Percentiles rank a stretch among this genome's conserved stretches.
phyloP scores from a whole-genome alignment of 495 filamentous ascomycete species.

The Hypoxylon trugodes region DNA sequence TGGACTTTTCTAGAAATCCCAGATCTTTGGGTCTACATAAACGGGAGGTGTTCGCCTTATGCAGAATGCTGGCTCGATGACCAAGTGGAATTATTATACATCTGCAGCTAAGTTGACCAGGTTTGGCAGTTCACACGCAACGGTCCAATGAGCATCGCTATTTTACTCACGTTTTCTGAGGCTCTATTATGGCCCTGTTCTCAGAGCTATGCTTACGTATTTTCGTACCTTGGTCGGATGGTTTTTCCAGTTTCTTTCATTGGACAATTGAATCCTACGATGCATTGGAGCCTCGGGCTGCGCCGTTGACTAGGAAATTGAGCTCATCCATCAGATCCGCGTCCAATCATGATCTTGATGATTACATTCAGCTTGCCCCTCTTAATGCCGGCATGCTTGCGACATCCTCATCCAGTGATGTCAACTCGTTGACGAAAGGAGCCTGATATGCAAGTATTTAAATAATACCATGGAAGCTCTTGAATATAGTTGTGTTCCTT shows the following conservation, averaged over 20 bases:
- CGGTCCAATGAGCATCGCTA: conserved; percentile 27
- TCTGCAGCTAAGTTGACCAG: background rate
- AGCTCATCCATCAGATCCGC: conserved; percentile 9
- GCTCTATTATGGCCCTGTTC: conserved; percentile 15
- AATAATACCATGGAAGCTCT: background rate
- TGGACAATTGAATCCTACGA: background rate
- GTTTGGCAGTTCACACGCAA: background rate
- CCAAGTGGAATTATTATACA: conserved; percentile 10
- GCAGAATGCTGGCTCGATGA: background rate
- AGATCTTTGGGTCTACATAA: too few relatives aligned
- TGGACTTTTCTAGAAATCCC: too few relatives aligned
- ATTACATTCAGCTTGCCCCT: conserved; percentile 29
- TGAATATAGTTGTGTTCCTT: background rate
- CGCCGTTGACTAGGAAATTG: background rate
- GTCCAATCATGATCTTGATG: conserved; percentile 26
- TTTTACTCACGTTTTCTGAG: conserved; percentile 33
- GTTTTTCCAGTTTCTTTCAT: background rate
- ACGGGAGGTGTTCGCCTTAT: too few relatives aligned
- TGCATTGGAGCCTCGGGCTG: conserved; percentile 10
- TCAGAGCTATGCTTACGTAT: background rate
- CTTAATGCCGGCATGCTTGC: background rate
- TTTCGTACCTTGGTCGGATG: conserved; percentile 12
- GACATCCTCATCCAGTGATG: conserved; percentile 5
- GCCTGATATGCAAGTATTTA: conserved; percentile 8
- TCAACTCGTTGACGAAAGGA: background rate